These are phyloP conservation scores for Chenopodium suecicum DNA, from an alignment of 148 eudicot species.

Conservation along the genomic window DNA sequence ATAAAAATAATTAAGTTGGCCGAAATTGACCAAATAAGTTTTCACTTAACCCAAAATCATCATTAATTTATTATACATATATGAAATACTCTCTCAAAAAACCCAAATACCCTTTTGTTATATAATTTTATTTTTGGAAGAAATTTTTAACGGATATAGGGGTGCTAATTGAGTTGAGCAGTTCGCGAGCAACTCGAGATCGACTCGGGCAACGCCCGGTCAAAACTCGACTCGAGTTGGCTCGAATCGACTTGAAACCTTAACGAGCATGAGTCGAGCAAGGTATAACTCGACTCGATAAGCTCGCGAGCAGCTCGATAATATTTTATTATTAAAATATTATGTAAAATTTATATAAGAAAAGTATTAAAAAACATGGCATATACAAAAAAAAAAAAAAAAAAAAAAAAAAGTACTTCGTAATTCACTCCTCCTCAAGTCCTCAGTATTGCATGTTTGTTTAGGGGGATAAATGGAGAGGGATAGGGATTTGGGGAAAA, in stretches of 20 bases:
- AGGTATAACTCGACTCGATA: not conserved
- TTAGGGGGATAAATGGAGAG: too few relatives aligned
- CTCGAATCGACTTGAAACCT: not conserved
- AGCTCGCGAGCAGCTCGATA: not conserved
- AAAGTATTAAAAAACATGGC: not conserved
- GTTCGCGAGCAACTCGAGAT: constrained; percentile 1
- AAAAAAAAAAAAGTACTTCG: too few relatives aligned
- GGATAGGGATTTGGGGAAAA: too few relatives aligned
- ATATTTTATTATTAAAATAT: not conserved
- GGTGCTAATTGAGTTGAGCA: not conserved
- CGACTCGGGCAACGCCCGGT: not conserved
- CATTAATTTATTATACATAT: too few relatives aligned
- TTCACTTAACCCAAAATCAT: too few relatives aligned
- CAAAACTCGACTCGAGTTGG: not conserved
- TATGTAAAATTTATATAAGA: not conserved
- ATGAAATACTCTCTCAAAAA: too few relatives aligned
- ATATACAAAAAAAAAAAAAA: not conserved
- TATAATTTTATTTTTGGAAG: too few relatives aligned
- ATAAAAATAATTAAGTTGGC: too few relatives aligned
- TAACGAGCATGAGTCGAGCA: not conserved
- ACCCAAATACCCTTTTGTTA: too few relatives aligned
- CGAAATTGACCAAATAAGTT: too few relatives aligned
- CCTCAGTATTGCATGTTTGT: too few relatives aligned
- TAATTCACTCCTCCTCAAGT: too few relatives aligned
- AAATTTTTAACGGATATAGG: not conserved